Evolutionary conservation across 306 rosid species (phyloP), one percentile per base, ranked within the genome.

Genomic region (Sicyos edulis): DNA sequence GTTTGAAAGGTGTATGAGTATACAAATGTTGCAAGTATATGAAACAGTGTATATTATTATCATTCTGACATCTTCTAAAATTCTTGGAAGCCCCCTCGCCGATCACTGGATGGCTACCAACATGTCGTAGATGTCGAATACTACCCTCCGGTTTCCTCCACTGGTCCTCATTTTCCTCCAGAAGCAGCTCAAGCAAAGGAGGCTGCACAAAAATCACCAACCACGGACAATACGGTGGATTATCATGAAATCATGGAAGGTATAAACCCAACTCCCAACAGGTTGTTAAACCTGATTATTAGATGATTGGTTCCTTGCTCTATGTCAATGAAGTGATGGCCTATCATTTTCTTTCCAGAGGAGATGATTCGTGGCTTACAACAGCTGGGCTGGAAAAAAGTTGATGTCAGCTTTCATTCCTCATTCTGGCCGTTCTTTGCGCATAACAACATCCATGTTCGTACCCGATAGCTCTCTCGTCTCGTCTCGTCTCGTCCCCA

Each of bases 401-500:
- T 93, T 20, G 97, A 90, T 71, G 96, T 91, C 85, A 93, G 91
- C 88, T 93, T 93, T 78, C 98, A 93, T 75, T 82, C 95, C 6
- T 86, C 97, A 17, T 73, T 81, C 59, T 91, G 86, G 97, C 96
- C 96, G 67, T 90, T 88, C 90, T 93, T 93, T 21, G 98, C 96
- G 65, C 98, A 93, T 76, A 93, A 93, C 90, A 90, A 93, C 91
- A 93, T 93, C 85, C 96, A 90, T 80, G 98, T 93, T 85, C 71
- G 44, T 69, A 54, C 45, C 22, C 42, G 42, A 14, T 34, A 51
- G 24, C 45, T 29, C 56, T 40, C 52, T 63, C 9, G 0, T 40
- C 13, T 11, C 37, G 63, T 40, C 52, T 63, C 9, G 0, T 40
- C 13, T 11, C 37, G 63, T 24, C 78, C 54, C 65, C 54, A 22